Base-by-base conservation (phyloP, 768 basidiomycete genomes). In the Cystoderma amianthinum region DNA sequence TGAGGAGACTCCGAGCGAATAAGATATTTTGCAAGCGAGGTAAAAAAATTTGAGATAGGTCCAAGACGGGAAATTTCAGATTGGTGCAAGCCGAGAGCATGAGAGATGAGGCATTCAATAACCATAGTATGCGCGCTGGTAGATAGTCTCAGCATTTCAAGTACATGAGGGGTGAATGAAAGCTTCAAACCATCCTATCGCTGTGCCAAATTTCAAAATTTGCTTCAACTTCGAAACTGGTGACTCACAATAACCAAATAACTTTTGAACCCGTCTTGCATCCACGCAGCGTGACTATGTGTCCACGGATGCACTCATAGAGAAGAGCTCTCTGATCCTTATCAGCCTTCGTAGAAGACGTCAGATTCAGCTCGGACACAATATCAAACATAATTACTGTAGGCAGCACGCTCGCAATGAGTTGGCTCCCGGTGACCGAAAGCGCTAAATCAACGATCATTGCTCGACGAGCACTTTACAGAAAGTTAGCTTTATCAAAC, bases 181-280 rank as follows among this genome's bases (percentile, higher is more conserved):
- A 21, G 11, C 39, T 44, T 47, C 43, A 13, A 42, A 64, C 68
- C 68, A 70, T 70, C 35, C 68, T 60, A 51, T 70, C 68, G 43
- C 68, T 69, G 25, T 18, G 36, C 36, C 32, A 50, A 32, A 35
- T 25, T 9, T 44, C 19, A 6, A 43, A 32, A 40, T 25, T 17
- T 21, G 5, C 42, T 20, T 17, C 15, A 30, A 18, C 15, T 5
- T 25, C 11, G 5, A 25, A 20, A 6, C 19, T n/a, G 43, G 17
- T 7, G 19, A 67, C 67, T 40, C 54, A 76, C 70, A 92, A 92
- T 38, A 92, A 71, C 89, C 89, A 92, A 54, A 91, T 91, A 53
- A 91, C 86, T 56, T 89, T 90, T 1, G 88, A 90, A 19, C 89
- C 89, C 1, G 89, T 89, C 69, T 91, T 91, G 57, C 87, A 90